Evolutionary conservation across 2,329 filamentous ascomycete genomes (phyloP), one percentile per base, ranked within the genome.

Genomic region (Colletotrichum sp.): DNA sequence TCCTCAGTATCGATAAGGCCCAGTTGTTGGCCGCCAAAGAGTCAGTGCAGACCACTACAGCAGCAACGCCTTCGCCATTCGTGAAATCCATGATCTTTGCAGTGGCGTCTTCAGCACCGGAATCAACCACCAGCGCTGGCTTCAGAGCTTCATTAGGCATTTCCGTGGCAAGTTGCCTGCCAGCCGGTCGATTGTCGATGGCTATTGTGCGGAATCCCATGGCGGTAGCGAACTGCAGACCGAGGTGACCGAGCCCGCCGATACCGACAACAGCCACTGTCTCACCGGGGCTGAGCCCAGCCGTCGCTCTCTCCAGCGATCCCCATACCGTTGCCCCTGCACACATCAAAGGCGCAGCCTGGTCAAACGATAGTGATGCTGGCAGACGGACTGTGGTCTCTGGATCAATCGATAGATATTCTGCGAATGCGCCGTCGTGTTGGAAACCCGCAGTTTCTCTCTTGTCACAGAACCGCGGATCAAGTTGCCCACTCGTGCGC

Each of bases 321-420:
- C 81, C 82, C 82, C 82, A 84, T 32, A 84, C 81, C 10, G 83
- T 84, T 22, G 82, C 82, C 10, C 83, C 83, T 18, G 83, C 83
- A 62, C 83, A 84, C 82, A 84, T 84, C 22, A 85, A 76, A 15
- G 83, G 83, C 9, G 83, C 84, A 2, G 84, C 83, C 76, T 85
- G 84, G 22, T 82, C 80, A 70, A 83, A 84, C 1, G 80, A 75
- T 10, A 84, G 28, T 4, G 71, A 71, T 4, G 80, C 76, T 1
- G 83, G 82, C 2, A 85, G 68, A 57, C 71, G 74, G 22, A 84
- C 79, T 2, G 80, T 81, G 5, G 81, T 82, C 9, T 71, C 71
- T 1, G 83, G 81, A 57, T 84, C 83, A 18, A 82, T 79, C 15
- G 79, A 78, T 55, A 84, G 77, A 63, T 83, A 85, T 36, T 85